Evolutionary conservation across 2,329 filamentous ascomycete species (phyloP).

Genomic region (Ilyonectria robusta): DNA sequence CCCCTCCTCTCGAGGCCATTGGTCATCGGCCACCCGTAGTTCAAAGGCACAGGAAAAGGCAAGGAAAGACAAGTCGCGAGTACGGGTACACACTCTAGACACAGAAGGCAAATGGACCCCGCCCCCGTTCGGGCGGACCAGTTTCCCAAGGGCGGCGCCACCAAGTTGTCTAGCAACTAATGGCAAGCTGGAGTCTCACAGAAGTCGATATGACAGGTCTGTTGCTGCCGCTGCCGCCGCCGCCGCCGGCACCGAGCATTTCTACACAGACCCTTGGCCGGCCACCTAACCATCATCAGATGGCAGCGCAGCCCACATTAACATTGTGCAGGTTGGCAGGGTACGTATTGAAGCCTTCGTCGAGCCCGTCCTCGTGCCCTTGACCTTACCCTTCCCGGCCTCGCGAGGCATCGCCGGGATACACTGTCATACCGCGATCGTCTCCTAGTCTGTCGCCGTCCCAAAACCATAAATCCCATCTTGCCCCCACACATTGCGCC

Average conservation of each 20-base stretch:
- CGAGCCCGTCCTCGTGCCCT: constrained; percentile 37
- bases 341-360: constrained; percentile 37
- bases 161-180: constrained; percentile 41
- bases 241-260: constrained; percentile 41
- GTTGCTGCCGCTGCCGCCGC: constrained; percentile 32
- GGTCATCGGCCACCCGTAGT: not conserved
- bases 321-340: constrained; percentile 35
- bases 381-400: constrained; percentile 41
- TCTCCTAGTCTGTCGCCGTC: constrained; percentile 29
- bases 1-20: constrained; percentile 1
- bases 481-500: constrained; percentile 45
- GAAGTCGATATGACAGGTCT: constrained; percentile 55
- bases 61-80: constrained; percentile 10
- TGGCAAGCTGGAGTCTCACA: constrained; percentile 49
- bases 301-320: constrained; percentile 41
- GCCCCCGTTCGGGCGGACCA: constrained; percentile 40
- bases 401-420: constrained; percentile 36
- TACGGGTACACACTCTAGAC: not conserved
- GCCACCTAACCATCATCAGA: constrained; percentile 47
- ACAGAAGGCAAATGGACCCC: constrained; percentile 35
- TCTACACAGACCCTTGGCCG: constrained; percentile 45
- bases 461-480: constrained; percentile 54
- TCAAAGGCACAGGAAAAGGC: not conserved
- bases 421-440: constrained; percentile 32
- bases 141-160: constrained; percentile 44